Evolutionary conservation across 768 basidiomycete genomes (phyloP).

Genomic region (Pulveroboletus sp.): DNA sequence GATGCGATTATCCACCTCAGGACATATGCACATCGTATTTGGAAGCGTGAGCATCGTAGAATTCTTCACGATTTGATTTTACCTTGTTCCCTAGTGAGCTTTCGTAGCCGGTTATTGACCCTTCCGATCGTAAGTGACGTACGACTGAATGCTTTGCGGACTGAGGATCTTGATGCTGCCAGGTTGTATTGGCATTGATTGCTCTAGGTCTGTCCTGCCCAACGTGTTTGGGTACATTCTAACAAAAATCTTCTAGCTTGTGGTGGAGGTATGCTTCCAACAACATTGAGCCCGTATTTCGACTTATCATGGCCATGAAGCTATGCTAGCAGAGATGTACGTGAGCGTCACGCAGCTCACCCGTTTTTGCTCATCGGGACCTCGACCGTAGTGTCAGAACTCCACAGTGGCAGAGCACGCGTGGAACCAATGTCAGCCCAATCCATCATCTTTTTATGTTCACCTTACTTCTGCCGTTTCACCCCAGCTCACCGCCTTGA

Average conservation of each 20-base stretch:
- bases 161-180: not conserved
- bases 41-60: slow-evolving; percentile 29
- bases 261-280: slow-evolving; percentile 23
- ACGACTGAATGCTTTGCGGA: not conserved
- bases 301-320: slow-evolving; percentile 15
- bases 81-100: slow-evolving; percentile 27
- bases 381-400: slow-evolving; percentile 18
- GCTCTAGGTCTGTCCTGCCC: slow-evolving; percentile 22
- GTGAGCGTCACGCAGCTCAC: not conserved
- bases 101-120: slow-evolving; percentile 28
- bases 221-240: not conserved
- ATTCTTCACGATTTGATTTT: not conserved
- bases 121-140: slow-evolving; percentile 29
- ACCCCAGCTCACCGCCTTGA: slow-evolving; percentile 31
- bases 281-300: not conserved
- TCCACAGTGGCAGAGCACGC: slow-evolving; percentile 33
- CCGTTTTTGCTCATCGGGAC: not conserved
- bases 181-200: slow-evolving; percentile 28
- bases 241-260: slow-evolving; percentile 17
- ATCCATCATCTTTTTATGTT: not conserved
- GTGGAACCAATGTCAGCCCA: slow-evolving; percentile 29
- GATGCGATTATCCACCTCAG: slow-evolving; percentile 15
- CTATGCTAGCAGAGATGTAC: slow-evolving; percentile 33
- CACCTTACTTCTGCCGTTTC: not conserved
- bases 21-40: slow-evolving; percentile 36